Evolutionary conservation across 2,329 filamentous ascomycete species (phyloP), one percentile per base, ranked within the genome.

Genomic region (Plectosphaerella cucumerina): DNA sequence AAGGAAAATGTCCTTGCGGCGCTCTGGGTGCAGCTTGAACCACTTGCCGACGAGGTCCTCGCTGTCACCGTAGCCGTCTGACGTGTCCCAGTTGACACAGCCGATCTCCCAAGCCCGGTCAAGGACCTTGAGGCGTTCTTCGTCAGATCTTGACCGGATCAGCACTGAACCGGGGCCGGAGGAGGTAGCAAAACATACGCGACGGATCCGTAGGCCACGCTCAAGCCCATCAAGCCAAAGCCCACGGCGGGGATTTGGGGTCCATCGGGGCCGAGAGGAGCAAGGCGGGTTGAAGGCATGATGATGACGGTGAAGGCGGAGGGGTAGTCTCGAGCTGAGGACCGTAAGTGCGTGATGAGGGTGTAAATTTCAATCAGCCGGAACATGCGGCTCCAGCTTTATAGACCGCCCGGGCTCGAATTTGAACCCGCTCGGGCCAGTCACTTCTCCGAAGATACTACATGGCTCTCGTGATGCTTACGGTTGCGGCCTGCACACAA

Each of bases 191-290:
- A n/a, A 11, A 18, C 48, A 50, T 4, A 26, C 45, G 18, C 20
- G 31, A 14, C 48, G 53, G 22, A 74, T 56, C 2, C 39, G 39
- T 42, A 42, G 39, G 5, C 15, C n/a, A 12, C 39, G 17, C 39
- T 20, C 18, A 75, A 55, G 3, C 78, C 77, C 79, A 83, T 82
- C 18, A 75, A 63, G n/a, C 80, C 78, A 26, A 81, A 73, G 10
- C 80, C 79, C 10, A 82, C 57, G 8, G 70, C 68, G 4, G 73
- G 70, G 31, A 84, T 73, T 18, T 71, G 58, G 0, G 77, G 77
- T 78, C 79, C 79, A 56, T 76, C 69, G 53, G 72, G 75, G 53
- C 80, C 78, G 12, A 84, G 68, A 34, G 70, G 69, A 8, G 26
- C 26, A 4, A 31, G 26, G 12, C 26, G 26, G 2, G 26, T 31